Evolutionary conservation across 1,139 yeast genomes (phyloP), one percentile per base, ranked within the genome.

Genomic region (Kluyveromyces sp.): DNA sequence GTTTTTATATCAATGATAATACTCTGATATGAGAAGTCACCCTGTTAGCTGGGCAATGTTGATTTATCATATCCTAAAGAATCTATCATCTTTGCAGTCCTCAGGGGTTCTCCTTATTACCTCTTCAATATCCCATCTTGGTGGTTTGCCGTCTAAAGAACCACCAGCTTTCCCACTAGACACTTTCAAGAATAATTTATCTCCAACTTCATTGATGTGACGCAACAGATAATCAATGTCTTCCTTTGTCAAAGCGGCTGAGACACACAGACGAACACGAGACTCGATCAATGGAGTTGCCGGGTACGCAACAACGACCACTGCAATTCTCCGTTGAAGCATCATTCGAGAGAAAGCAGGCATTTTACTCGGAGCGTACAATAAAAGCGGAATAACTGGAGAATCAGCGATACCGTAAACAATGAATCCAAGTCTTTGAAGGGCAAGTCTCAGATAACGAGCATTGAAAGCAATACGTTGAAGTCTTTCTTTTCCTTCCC

Each of bases 281-380:
- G 95, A 86, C 43, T 89, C 78, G 31, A 86, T 81, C 52, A 92
- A 73, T 26, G 96, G 96, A 1, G 98, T 89, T 1, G 98, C 98
- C 8, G 99, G 99, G 61, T 92, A 92, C 25, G 97, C 96, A 39
- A 89, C 97, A 55, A 92, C 82, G 37, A 94, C 99, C 42, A 92
- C 92, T 4, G 98, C 98, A 49, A 92, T 81, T 45, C 84, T 84
- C 65, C 78, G 71, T 46, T 76, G 79, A 54, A 84, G 77, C 73
- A 92, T 75, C 74, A 78, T 75, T 63, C 96, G 77, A 35, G 96
- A 83, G 49, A 88, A 77, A 0, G 94, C 89, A 13, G 96, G 94
- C 95, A 92, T 87, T 64, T 88, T 89, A 28, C 94, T 80, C 29
- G 98, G 98, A 45, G 87, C 79, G 61, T 83, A 92, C 49, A 89